Conservation (phyloP, 176 grass and related monocot species). For the Lolium multiflorum region DNA sequence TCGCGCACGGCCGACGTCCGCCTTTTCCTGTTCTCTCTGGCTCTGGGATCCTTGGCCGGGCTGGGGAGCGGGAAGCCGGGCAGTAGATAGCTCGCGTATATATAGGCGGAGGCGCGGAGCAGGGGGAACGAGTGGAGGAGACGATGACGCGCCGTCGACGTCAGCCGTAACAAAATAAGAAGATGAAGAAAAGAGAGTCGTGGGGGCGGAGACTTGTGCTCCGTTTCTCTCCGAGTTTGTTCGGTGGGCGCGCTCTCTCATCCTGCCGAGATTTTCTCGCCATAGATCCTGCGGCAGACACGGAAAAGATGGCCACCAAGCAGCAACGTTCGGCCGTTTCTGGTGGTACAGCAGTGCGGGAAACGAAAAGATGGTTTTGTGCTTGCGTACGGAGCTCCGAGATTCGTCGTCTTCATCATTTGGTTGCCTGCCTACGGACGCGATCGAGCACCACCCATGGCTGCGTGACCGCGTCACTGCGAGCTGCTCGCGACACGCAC, state of each 20-base stretch:
- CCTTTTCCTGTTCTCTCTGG: too few relatives aligned
- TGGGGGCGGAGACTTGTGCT: slow-evolving; percentile 4
- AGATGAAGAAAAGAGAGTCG: not conserved
- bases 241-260: not conserved
- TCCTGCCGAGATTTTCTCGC: not conserved
- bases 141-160: slow-evolving; percentile 42
- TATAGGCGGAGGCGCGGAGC: not conserved
- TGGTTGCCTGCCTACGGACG: too few relatives aligned
- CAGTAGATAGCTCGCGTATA: not conserved
- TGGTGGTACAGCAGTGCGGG: not conserved
- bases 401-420: too few relatives aligned
- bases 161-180: not conserved
- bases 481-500: too few relatives aligned
- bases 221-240: not conserved
- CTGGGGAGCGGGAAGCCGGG: not conserved
- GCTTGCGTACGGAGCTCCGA: not conserved
- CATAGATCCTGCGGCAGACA: not conserved
- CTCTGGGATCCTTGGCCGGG: too few relatives aligned
- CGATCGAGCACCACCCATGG: too few relatives aligned
- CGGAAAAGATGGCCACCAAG: not conserved
- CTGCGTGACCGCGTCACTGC: too few relatives aligned
- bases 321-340: not conserved
- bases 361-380: not conserved
- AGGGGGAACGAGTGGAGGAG: not conserved
- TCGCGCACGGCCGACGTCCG: too few relatives aligned